These are phyloP conservation scores for Exophiala alcalophila DNA, from an alignment of 2,329 filamentous ascomycete species.

Conservation along the genomic window DNA sequence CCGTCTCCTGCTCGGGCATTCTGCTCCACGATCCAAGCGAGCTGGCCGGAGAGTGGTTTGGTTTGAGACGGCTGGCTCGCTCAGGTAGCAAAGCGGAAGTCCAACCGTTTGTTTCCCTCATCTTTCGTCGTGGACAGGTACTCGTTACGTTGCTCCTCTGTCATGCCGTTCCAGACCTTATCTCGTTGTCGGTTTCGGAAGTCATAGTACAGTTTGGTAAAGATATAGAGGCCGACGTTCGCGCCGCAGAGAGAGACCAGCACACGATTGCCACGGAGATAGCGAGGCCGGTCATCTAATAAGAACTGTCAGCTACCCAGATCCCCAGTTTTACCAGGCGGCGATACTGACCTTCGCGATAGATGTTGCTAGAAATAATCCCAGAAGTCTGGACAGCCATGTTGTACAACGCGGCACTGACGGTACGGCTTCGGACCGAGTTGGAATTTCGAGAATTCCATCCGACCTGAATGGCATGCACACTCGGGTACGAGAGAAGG, in stretches of 20 bases:
- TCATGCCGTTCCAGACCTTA: conserved; percentile 43
- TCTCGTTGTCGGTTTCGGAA: conserved; percentile 33
- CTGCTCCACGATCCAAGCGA: too few relatives aligned
- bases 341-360: conserved; percentile 29
- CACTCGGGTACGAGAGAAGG: conserved; percentile 50
- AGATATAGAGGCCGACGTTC: conserved; percentile 33
- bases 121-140: conserved; percentile 49
- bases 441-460: conserved; percentile 52
- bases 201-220: conserved; percentile 37
- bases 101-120: conserved; percentile 44
- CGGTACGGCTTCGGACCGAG: conserved; percentile 48
- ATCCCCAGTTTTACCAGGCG: not conserved
- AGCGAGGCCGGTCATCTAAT: conserved; percentile 52
- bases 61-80: too few relatives aligned
- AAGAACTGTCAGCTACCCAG: not conserved
- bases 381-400: conserved; percentile 41
- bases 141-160: conserved; percentile 39
- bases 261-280: conserved; percentile 50
- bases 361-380: conserved; percentile 40
- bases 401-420: conserved; percentile 52
- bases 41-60: too few relatives aligned
- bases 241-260: conserved; percentile 29
- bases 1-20: too few relatives aligned
- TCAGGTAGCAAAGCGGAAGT: conserved; percentile 36
- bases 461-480: conserved; percentile 49